Percentiles rank a stretch among this genome's conserved stretches.
These are phyloP conservation scores for Corchorus olitorius DNA, from an alignment of 345 rosid species.

Conservation along the genomic window DNA sequence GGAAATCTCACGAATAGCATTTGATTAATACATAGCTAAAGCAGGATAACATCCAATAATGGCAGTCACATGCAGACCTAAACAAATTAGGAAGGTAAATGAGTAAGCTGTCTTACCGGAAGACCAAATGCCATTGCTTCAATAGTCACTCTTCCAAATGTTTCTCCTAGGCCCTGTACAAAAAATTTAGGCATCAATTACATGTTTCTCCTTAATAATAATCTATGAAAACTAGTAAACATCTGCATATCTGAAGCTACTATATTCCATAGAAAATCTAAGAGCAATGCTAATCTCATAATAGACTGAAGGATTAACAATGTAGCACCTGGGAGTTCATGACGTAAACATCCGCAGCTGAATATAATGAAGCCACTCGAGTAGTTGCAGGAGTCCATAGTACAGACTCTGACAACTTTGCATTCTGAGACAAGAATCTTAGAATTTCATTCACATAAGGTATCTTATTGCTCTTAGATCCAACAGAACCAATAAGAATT, in stretches of 20 bases:
- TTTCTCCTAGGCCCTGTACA: constrained; percentile 86
- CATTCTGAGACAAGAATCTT: constrained; percentile 55
- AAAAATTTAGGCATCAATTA: constrained; percentile 16
- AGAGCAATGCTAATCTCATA: neutral
- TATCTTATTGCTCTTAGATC: constrained; percentile 94
- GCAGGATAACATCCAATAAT: constrained; percentile 1
- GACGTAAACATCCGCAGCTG: constrained; percentile 93
- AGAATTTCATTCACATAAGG: constrained; percentile 75
- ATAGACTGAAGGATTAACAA: constrained; percentile 12
- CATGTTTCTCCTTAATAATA: neutral
- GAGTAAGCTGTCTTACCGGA: constrained; percentile 50
- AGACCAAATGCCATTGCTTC: constrained; percentile 98
- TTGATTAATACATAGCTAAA: neutral
- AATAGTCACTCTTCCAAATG: constrained; percentile 96
- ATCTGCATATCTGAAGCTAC: too few relatives aligned
- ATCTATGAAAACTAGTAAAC: too few relatives aligned
- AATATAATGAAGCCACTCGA: constrained; percentile 83
- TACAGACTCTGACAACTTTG: constrained; percentile 64
- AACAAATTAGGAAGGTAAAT: constrained; percentile 16
- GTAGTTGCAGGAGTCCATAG: constrained; percentile 90
- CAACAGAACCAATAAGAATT: constrained; percentile 94
- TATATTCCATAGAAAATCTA: neutral
- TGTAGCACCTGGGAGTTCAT: constrained; percentile 85
- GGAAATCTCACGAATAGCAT: too few relatives aligned
- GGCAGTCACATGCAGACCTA: neutral